Evolutionary conservation across 2,329 filamentous ascomycete species (phyloP), one percentile per base, ranked within the genome.

Genomic region (Beauveria caledonica): DNA sequence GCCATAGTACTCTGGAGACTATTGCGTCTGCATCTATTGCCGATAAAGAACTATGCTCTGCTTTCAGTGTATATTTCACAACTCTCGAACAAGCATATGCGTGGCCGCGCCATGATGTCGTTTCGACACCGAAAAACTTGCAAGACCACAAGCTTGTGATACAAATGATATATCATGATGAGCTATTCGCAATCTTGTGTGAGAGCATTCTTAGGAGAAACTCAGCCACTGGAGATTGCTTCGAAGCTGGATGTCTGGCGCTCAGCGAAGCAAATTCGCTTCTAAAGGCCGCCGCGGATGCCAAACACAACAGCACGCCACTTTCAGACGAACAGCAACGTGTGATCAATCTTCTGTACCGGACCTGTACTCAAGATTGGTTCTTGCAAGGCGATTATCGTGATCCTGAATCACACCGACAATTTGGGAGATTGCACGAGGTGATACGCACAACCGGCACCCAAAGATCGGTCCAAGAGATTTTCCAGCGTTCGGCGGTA

Each of bases 31-130:
- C 39, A n/a, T 55, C 39, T 17, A 21, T 55, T 15, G 15, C 10
- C 17, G 39, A 55, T 15, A 45, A 13, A 21, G 52, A 55, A 29
- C 17, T 45, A 21, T 55, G 52, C 8, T 27, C 52, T 17, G 52
- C 52, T 29, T 55, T 55, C 23, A 55, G 52, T 17, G 52, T 55
- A 7, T 55, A 55, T n/a, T 55, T 55, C n/a, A 55, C 52, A 3
- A 55, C 52, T 7, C 52, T 55, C 25, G 52, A 55, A 23, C 52
- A 55, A 21, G 39, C 52, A 2, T 55, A 44, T 21, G 52, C 52
- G 40, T 55, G 52, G 52, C 52, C 52, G 8, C 52, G 52, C 17
- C 10, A 45, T n/a, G 23, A 29, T 25, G 21, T 23, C 1, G 39
- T 45, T 23, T 29, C 23, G 3, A 55, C 40, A 39, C 52, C 52